Evolutionary conservation across 106 monocot genomes (phyloP).

Genomic region (Platanthera zijinensis): DNA sequence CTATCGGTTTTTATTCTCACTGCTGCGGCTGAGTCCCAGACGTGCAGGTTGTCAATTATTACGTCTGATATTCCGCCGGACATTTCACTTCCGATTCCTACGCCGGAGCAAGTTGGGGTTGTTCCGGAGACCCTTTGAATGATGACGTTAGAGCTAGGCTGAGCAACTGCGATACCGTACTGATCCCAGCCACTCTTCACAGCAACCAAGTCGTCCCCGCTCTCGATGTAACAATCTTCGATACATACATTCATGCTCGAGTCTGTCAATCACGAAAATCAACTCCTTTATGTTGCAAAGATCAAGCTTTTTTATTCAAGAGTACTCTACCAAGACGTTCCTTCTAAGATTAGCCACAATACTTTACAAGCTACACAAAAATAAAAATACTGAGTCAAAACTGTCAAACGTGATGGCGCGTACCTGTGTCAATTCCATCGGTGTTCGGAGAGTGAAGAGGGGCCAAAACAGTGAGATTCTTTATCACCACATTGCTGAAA

Average conservation of each 20-base stretch:
- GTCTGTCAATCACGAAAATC: constrained; percentile 28
- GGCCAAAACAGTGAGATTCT: constrained; percentile 68
- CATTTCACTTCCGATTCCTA: constrained; percentile 96
- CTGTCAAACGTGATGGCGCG: not conserved
- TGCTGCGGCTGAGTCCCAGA: constrained; percentile 68
- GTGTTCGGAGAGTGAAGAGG: constrained; percentile 86
- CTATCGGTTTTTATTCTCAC: constrained; percentile 69
- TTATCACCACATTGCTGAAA: constrained; percentile 79
- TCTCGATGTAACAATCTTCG: constrained; percentile 92
- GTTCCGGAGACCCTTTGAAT: constrained; percentile 70
- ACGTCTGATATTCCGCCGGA: constrained; percentile 70
- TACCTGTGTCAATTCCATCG: constrained; percentile 96
- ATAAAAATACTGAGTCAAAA: not conserved
- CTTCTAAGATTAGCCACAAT: not conserved
- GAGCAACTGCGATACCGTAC: constrained; percentile 46
- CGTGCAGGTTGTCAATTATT: constrained; percentile 43
- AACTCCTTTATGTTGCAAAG: not conserved
- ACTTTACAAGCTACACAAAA: not conserved
- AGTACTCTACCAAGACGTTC: too few relatives aligned
- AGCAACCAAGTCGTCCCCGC: constrained; percentile 86
- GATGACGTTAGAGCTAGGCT: constrained; percentile 63
- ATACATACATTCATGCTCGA: constrained; percentile 75
- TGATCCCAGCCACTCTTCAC: constrained; percentile 98
- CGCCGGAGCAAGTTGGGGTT: constrained; percentile 83
- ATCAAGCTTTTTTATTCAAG: not conserved